Base-by-base conservation (phyloP, 1,139 yeast species). In the Saccharomyces pastorianus region DNA sequence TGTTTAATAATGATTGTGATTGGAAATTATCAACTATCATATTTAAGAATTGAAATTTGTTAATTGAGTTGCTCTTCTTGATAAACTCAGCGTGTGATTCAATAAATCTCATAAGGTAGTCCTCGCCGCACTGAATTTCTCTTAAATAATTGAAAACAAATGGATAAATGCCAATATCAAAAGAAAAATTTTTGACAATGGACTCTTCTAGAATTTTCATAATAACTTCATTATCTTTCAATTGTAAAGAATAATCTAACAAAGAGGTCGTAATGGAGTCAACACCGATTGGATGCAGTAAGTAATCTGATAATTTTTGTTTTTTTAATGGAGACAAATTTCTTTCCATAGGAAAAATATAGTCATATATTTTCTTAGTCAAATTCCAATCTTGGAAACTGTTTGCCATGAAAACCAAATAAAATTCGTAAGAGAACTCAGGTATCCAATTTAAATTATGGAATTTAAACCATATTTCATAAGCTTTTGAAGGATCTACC, bases 401-500 rank as follows among this genome's bases (percentile, higher is more conserved):
- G 53, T 66, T 66, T 11, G 68, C 63, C 56, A 73, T 59, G 26
- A 72, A 58, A 28, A 63, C 63, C 41, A 64, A 55, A 56, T 73
- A 73, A 51, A 72, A 73, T n/a, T 70, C 71, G 52, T 71, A 68
- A 1, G 74, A 66, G 47, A 73, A 72, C 55, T 72, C 74, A 5
- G 76, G 75, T 2, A 72, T 68, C 74, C 75, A 73, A 11, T 65
- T 64, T 51, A 71, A 61, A 52, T 65, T 64, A 51, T 66, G 68
- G 53, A 71, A 72, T 51, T 70, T 69, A 1, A 60, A 54, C 72
- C 72, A 71, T 41, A 71, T 60, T 46, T 67, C 64, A 56, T 70
- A 62, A 8, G 74, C 67, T 54, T 65, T 70, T 32, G 59, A 52
- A 28, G 64, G 61, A 56, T 72, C 72, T 4, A 63, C 44, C 54